Percentiles rank a stretch among this genome's conserved stretches.
Evolutionary conservation across 2,329 filamentous ascomycete genomes (phyloP).

Genomic region (Erysiphe pulchra): DNA sequence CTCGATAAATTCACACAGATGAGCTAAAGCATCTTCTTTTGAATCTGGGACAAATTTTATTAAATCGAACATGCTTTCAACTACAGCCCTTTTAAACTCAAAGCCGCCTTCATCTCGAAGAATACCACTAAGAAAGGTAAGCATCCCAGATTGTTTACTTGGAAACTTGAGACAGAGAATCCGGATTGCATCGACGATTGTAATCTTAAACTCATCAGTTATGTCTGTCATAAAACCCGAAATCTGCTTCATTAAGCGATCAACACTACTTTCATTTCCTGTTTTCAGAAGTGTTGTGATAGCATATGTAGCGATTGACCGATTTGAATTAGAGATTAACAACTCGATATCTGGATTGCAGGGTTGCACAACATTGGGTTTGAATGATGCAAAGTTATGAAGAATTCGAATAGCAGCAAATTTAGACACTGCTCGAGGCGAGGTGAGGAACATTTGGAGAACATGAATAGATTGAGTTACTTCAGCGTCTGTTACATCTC

Average conservation of each 20-base stretch:
- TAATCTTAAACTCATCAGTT: constrained; percentile 98
- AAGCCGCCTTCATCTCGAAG: constrained; percentile 90
- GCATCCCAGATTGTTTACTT: constrained; percentile 92
- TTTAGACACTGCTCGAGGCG: constrained; percentile 84
- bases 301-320: constrained; percentile 92
- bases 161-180: constrained; percentile 95
- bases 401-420: constrained; percentile 92
- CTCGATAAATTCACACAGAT: constrained; percentile 96
- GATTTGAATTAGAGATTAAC: constrained; percentile 88
- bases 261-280: constrained; percentile 89
- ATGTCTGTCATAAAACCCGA: constrained; percentile 97
- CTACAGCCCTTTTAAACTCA: constrained; percentile 91
- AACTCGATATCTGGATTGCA: constrained; percentile 97
- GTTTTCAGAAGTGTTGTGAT: constrained; percentile 97
- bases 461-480: constrained; percentile 83
- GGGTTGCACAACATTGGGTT: constrained; percentile 69
- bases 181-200: constrained; percentile 95
- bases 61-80: constrained; percentile 97
- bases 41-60: constrained; percentile 96
- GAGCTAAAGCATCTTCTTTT: constrained; percentile 59
- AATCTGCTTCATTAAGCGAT: constrained; percentile 96
- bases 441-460: constrained; percentile 87
- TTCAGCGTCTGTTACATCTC: constrained; percentile 77
- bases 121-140: constrained; percentile 91
- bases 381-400: constrained; percentile 90